Evolutionary conservation across 2,329 filamentous ascomycete species (phyloP).

Genomic region (Escovopsis sp.): DNA sequence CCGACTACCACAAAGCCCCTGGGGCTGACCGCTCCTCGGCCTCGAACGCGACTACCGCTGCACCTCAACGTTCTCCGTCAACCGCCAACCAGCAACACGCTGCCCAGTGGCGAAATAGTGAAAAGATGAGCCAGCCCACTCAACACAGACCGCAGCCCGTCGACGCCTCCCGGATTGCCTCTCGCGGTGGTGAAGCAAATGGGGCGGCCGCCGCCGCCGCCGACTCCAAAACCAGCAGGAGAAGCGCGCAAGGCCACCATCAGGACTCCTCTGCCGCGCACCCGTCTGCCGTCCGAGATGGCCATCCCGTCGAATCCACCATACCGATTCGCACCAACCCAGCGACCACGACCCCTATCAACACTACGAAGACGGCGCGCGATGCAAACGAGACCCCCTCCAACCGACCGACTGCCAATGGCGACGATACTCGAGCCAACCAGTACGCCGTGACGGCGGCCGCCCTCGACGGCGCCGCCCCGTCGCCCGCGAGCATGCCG

Average conservation of each 20-base stretch:
- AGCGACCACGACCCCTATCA: too few species aligned
- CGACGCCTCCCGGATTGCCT: conserved; percentile 21
- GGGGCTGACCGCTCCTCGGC: conserved; percentile 37
- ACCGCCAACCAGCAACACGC: conserved; percentile 30
- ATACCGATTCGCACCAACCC: conserved; percentile 30
- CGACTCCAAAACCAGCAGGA: conserved; percentile 15
- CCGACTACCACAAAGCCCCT: conserved; percentile 28
- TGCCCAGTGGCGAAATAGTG: conserved; percentile 29
- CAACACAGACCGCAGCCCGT: conserved; percentile 22
- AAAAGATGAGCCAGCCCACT: conserved; percentile 28
- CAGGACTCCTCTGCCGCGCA: conserved; percentile 27
- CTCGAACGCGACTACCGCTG: conserved; percentile 51
- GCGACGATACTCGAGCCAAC: conserved; percentile 12
- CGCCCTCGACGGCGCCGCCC: conserved; percentile 23
- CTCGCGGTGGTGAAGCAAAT: conserved; percentile 18
- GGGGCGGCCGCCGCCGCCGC: conserved; percentile 12
- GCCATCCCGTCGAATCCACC: conserved; percentile 19
- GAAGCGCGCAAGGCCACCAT: conserved; percentile 13
- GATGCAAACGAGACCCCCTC: conserved; percentile 68
- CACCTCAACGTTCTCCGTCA: conserved; percentile 74
- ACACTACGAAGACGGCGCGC: conserved; percentile 46
- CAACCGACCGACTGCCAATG: conserved; percentile 46
- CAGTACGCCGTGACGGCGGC: conserved; percentile 9
- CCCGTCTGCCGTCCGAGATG: conserved; percentile 24
- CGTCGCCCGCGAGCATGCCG: conserved; percentile 28